These are phyloP conservation scores for Pseudocercospora fuligena DNA, from an alignment of 2,329 filamentous ascomycete genomes.

Conservation along the genomic window DNA sequence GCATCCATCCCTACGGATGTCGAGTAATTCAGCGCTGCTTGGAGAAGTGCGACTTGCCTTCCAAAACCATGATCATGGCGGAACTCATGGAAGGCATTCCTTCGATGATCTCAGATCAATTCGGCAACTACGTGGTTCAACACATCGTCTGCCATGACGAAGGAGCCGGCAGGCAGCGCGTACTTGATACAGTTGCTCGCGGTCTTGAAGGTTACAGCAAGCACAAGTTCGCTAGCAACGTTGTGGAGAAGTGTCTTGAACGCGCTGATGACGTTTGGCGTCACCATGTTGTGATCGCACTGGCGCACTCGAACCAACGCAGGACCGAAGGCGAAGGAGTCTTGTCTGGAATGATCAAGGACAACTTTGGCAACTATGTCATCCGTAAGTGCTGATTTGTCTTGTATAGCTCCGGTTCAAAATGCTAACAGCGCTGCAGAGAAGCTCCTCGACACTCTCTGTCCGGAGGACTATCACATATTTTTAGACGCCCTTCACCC, in stretches of 20 bases:
- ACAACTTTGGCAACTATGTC: constrained; percentile 95
- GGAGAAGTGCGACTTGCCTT: constrained; percentile 72
- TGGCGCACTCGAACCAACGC: constrained; percentile 62
- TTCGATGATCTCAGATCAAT: constrained; percentile 81
- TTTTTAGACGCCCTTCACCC: constrained; percentile 50
- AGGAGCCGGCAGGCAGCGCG: constrained; percentile 70
- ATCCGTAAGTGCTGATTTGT: constrained; percentile 73
- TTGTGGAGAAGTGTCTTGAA: constrained; percentile 90
- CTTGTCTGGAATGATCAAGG: constrained; percentile 80
- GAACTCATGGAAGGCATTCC: constrained; percentile 77
- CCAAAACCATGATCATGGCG: constrained; percentile 72
- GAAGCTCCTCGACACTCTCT: constrained; percentile 68
- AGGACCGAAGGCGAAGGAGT: constrained; percentile 62
- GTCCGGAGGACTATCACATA: constrained; percentile 46
- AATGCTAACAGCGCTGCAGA: constrained; percentile 57
- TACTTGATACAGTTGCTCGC: constrained; percentile 74
- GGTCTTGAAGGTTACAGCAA: constrained; percentile 79
- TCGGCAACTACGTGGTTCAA: constrained; percentile 95
- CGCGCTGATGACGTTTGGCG: constrained; percentile 72
- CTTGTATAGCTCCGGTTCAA: background rate
- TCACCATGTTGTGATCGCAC: constrained; percentile 65
- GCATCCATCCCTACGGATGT: constrained; percentile 84
- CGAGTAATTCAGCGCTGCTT: constrained; percentile 91
- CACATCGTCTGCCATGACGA: constrained; percentile 84
- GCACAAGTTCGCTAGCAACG: constrained; percentile 96